Evolutionary conservation across 2,329 filamentous ascomycete genomes (phyloP).

Genomic region (Fusarium solani-melongenae): DNA sequence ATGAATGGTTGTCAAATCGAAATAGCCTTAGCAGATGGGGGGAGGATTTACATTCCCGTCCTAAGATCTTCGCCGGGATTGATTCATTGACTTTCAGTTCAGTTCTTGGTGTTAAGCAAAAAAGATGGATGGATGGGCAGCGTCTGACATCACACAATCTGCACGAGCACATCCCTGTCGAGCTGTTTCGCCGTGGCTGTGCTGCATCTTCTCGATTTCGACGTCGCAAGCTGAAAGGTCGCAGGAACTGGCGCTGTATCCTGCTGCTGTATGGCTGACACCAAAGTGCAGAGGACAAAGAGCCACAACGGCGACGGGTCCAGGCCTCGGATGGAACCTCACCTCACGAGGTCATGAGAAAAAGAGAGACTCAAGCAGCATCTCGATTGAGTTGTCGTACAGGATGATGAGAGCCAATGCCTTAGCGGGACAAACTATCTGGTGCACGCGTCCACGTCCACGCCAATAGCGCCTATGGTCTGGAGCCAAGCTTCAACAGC

Average conservation of each 20-base stretch:
- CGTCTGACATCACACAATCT: constrained; percentile 33
- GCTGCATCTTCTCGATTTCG: constrained; percentile 12
- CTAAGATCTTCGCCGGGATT: constrained; percentile 26
- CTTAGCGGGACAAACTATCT: constrained; percentile 33
- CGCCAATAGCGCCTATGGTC: constrained; percentile 6
- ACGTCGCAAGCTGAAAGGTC: constrained; percentile 25
- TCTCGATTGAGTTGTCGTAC: background rate
- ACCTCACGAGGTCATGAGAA: background rate
- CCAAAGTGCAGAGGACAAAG: background rate
- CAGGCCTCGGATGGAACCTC: constrained; percentile 7
- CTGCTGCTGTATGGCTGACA: constrained; percentile 10
- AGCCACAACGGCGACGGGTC: constrained; percentile 19
- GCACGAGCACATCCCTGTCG: constrained; percentile 22
- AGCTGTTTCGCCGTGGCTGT: constrained; percentile 35
- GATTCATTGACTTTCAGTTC: constrained; percentile 26
- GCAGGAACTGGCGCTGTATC: background rate
- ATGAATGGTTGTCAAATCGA: constrained; percentile 7
- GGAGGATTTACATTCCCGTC: constrained; percentile 34
- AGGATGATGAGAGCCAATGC: constrained; percentile 13
- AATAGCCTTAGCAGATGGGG: constrained; percentile 21
- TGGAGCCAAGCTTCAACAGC: constrained; percentile 37
- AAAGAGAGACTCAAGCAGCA: background rate
- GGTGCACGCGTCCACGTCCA: background rate
- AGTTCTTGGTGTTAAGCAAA: background rate
- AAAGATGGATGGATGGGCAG: background rate